phyloP scores from a whole-genome alignment of 2,329 filamentous ascomycete species.

The Colletotrichum sp. region DNA sequence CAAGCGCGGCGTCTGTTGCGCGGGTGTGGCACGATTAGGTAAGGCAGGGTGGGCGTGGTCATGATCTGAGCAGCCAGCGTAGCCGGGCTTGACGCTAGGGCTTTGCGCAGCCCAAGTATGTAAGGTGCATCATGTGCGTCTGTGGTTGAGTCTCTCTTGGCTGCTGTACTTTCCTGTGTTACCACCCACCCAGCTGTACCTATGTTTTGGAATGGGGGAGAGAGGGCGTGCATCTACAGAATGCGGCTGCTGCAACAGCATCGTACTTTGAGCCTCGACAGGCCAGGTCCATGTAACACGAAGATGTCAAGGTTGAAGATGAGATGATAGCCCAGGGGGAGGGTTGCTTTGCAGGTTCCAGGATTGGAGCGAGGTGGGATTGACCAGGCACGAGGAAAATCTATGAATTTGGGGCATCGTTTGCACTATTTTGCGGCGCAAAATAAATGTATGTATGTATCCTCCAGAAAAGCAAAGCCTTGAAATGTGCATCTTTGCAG shows the following conservation, averaged over 20 bases:
- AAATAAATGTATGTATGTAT: not conserved
- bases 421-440: not conserved
- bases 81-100: constrained; percentile 4
- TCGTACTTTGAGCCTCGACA: not conserved
- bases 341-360: not conserved
- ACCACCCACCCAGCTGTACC: not conserved
- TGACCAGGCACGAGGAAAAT: not conserved
- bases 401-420: not conserved
- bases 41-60: not conserved
- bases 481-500: not conserved
- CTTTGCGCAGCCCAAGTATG: not conserved
- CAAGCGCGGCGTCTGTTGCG: not conserved
- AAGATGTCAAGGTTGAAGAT: not conserved
- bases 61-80: not conserved
- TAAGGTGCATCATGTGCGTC: not conserved
- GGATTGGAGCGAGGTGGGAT: not conserved
- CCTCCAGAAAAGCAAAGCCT: not conserved
- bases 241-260: not conserved
- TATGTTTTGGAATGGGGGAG: not conserved
- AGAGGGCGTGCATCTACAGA: not conserved
- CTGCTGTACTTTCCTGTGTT: not conserved
- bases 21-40: not conserved
- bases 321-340: not conserved
- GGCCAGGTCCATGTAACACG: not conserved
- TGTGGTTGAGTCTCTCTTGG: not conserved